Evolutionary conservation across 2,329 filamentous ascomycete genomes (phyloP), one percentile per base, ranked within the genome.

Genomic region (Thielaviopsis musarum): DNA sequence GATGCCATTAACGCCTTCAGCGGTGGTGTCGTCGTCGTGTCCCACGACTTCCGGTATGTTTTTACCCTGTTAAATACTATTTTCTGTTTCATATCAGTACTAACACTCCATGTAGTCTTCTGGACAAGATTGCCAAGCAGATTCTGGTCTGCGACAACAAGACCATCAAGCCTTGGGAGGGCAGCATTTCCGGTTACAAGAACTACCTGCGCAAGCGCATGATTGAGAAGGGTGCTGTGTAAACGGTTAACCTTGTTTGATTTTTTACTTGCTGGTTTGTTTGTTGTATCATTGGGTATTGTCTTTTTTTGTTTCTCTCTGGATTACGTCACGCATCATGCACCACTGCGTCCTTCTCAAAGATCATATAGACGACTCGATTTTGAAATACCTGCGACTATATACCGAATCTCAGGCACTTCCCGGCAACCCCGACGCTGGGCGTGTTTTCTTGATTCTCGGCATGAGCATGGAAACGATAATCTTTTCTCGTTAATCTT

Each of bases 101-200:
- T 10, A 48, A 28, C 10, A 22, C 15, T 22, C 5, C 13, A 4
- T 45, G 60, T 61, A 94, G 91, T 79, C 79, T 98, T 69, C 84
- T 98, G 65, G 93, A 98, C 82, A 96, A 95, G 80, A 97, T 98
- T 72, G 93, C 93, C 67, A 98, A 98, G 81, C 89, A 98, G 73
- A 98, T 98, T 74, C 84, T 98, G 76, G 93, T 98, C 60, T 98
- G 94, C 75, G 93, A 98, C 77, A 90, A 98, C 83, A 90, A 91
- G 81, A 91, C 90, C 15, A 90, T 97, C 67, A 84, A 80, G 67
- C 75, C 82, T 68, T 98, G 93, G 93, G 84, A 91, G 64, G 91
- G 91, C 67, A 77, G 75, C 64, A 98, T 98, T 69, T 85, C 85
- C 66, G 84, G 90, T 62, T 98, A 98, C 88, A 98, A 98, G 88